These are phyloP conservation scores for Silene uniflora DNA, from an alignment of 148 eudicot species.

Conservation along the genomic window DNA sequence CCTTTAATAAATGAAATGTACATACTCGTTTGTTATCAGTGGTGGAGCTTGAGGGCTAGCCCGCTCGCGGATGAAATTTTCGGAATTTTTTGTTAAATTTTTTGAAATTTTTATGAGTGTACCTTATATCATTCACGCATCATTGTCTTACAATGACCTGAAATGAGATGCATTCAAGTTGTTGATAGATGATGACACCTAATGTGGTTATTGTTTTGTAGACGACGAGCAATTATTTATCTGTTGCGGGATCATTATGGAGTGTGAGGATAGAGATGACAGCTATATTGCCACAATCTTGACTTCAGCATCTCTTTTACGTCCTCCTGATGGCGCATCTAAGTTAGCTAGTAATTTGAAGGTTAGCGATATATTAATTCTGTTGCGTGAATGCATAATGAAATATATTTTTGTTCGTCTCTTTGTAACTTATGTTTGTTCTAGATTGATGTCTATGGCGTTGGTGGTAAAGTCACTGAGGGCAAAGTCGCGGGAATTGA, in stretches of 20 bases:
- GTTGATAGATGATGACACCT: background rate
- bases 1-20: no score
- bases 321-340: background rate
- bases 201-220: background rate
- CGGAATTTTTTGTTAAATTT: no score
- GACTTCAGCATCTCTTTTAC: slow-evolving; percentile 11
- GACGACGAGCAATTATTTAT: slow-evolving; percentile 15
- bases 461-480: slow-evolving; percentile 7
- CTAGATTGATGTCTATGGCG: slow-evolving; percentile 11
- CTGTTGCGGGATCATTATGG: slow-evolving; percentile 16
- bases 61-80: no score
- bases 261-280: slow-evolving; percentile 3
- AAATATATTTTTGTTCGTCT: background rate
- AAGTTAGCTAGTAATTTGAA: slow-evolving; percentile 13
- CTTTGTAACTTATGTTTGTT: background rate
- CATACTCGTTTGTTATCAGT: no score
- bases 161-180: background rate
- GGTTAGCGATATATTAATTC: background rate
- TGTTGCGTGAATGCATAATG: background rate
- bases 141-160: background rate
- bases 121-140: no score
- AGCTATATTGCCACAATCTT: background rate
- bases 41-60: no score
- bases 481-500: slow-evolving; percentile 3
- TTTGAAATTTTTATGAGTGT: no score